Base-by-base conservation (phyloP, 257 asterid species). In the Dorcoceras hygrometricum region DNA sequence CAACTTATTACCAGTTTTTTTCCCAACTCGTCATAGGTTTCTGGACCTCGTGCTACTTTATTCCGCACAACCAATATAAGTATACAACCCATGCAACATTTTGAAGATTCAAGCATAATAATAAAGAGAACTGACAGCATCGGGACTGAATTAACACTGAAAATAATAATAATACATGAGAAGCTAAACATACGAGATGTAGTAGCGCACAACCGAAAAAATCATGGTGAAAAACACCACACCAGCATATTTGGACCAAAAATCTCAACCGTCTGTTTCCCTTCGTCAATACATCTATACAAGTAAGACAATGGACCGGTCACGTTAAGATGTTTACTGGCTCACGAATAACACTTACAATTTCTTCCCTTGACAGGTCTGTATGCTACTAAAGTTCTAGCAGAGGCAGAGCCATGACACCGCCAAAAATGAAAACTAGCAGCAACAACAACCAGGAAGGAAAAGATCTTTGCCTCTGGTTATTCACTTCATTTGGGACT, bases 341-440 rank as follows among this genome's bases (percentile, higher is more conserved):
- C 55, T 54, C 54, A 63, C 58, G 22, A 57, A 59, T 46, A 61
- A 59, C 75, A 70, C 71, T 24, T 63, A 70, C 19, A 58, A 57
- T 24, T 48, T 53, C 29, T 29, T 73, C 32, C 59, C 25, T 16
- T 54, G 50, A 72, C 18, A 5, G 62, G 53, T 28, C 29, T 48
- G 29, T 23, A 73, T 83, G 20, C 5, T 64, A 27, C 77, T 86
- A 91, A 65, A 85, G 87, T 76, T 87, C 96, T 79, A 87, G 89
- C 75, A 94, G 79, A 72, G 99, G 99, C 63, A 94, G 77, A 32
- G 98, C 93, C 99, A 94, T 90, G 19, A 94, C 86, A 62, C 78
- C 82, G 69, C 86, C 96, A 73, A 91, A 85, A 67, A 86, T 66
- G 59, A 83, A 85, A 70, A 83, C 77, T 51, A 89, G 83, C 85